Percentiles rank a stretch among this genome's conserved stretches.
phyloP scores from a whole-genome alignment of 768 basidiomycete species.

The Lactifluus subvellereus region DNA sequence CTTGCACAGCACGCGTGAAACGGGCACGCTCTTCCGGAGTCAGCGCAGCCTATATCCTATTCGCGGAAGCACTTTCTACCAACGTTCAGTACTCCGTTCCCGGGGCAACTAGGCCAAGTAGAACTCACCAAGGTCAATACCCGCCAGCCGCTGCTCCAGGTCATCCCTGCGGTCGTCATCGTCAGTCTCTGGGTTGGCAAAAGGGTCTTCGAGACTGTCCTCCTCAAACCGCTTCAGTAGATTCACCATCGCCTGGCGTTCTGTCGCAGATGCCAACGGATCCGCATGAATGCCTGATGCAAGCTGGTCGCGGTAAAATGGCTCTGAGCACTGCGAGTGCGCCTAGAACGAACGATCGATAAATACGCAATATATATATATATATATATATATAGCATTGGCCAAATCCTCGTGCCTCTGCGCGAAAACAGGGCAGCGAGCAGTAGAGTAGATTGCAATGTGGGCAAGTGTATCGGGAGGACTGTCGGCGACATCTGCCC shows the following conservation, averaged over 20 bases:
- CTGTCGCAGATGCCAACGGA: constrained; percentile 49
- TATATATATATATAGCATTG: too few species aligned
- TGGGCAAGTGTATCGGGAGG: constrained; percentile 78
- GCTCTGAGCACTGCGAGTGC: constrained; percentile 74
- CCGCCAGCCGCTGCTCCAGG: constrained; percentile 46
- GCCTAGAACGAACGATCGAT: constrained; percentile 31
- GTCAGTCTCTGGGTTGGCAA: constrained; percentile 32
- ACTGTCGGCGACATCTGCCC: constrained; percentile 64
- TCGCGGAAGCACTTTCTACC: constrained; percentile 50
- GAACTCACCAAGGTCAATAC: constrained; percentile 56
- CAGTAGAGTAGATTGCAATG: constrained; percentile 79
- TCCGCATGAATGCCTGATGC: constrained; percentile 53
- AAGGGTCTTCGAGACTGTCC: constrained; percentile 39
- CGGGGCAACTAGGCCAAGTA: background rate
- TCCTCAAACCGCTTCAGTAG: constrained; percentile 71
- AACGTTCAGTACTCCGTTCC: background rate
- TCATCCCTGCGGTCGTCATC: constrained; percentile 36
- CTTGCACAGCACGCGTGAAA: constrained; percentile 52
- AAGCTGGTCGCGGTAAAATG: constrained; percentile 73
- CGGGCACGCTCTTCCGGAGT: constrained; percentile 52
- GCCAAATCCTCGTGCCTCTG: constrained; percentile 27
- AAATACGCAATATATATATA: background rate
- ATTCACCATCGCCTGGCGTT: constrained; percentile 61
- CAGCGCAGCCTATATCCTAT: constrained; percentile 56
- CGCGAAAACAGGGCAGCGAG: constrained; percentile 72